phyloP scores from a whole-genome alignment of 352 stramenopile genomes.

The Globisporangium heterothallicum region DNA sequence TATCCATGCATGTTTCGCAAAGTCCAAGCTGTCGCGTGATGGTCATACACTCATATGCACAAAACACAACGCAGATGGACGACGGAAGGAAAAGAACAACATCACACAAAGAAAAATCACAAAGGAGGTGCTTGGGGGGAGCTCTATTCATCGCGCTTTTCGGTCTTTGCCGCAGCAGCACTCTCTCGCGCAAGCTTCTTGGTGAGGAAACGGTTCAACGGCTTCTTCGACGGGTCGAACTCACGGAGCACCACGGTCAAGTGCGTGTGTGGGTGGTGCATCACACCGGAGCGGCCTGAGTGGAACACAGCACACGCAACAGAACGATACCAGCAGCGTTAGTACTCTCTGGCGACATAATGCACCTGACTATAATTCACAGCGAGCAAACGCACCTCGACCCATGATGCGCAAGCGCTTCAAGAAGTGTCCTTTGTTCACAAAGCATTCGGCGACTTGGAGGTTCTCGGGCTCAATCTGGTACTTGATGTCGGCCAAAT shows the following conservation, averaged over 20 bases:
- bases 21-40: too few species aligned
- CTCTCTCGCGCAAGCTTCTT: slow-evolving; percentile 67
- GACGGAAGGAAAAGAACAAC: neutral
- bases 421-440: slow-evolving; percentile 80
- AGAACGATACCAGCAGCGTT: slow-evolving; percentile 8
- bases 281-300: slow-evolving; percentile 70
- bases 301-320: slow-evolving; percentile 8
- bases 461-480: slow-evolving; percentile 84
- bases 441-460: slow-evolving; percentile 78
- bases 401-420: slow-evolving; percentile 86
- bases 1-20: too few species aligned
- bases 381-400: slow-evolving; percentile 34
- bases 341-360: neutral
- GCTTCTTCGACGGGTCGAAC: slow-evolving; percentile 74
- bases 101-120: neutral
- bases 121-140: neutral
- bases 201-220: slow-evolving; percentile 64
- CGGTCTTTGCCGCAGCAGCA: slow-evolving; percentile 17
- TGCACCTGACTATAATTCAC: neutral
- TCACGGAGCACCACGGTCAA: slow-evolving; percentile 74
- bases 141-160: slow-evolving; percentile 37
- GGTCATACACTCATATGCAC: too few species aligned
- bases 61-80: too few species aligned
- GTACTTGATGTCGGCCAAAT: slow-evolving; percentile 86
- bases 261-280: slow-evolving; percentile 80